A percentile compares a stretch with the other conserved stretches of the same genome.
These are phyloP conservation scores for Ogataea polymorpha DNA, from an alignment of 805 yeast species.

Conservation along the genomic window DNA sequence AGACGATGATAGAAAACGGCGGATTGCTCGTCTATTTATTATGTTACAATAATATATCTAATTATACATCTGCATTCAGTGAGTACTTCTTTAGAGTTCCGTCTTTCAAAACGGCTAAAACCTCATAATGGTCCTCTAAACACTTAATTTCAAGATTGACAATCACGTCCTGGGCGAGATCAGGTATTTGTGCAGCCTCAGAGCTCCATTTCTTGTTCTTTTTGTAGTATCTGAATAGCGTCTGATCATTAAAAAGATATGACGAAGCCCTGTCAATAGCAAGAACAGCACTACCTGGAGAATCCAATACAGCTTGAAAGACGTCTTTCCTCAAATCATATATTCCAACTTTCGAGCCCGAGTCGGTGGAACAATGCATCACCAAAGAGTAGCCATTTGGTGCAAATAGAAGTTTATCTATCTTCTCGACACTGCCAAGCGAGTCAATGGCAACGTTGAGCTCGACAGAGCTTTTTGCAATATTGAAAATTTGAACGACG, in stretches of 20 bases:
- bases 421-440: constrained; percentile 7
- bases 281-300: neutral
- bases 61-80: constrained; percentile 1
- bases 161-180: neutral
- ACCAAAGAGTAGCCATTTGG: constrained; percentile 63
- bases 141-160: neutral
- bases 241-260: constrained; percentile 13
- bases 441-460: constrained; percentile 29
- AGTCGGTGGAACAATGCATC: constrained; percentile 9
- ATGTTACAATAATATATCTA: neutral
- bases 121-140: neutral
- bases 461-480: constrained; percentile 37
- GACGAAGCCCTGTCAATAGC: constrained; percentile 20
- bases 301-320: constrained; percentile 7
- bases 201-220: constrained; percentile 23
- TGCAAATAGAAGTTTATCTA: constrained; percentile 47
- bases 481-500: constrained; percentile 37
- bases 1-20: neutral
- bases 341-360: constrained; percentile 16
- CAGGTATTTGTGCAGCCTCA: neutral
- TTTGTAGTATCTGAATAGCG: constrained; percentile 19
- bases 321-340: constrained; percentile 25
- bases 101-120: neutral
- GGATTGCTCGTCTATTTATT: neutral
- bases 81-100: neutral